phyloP scores from a whole-genome alignment of 2,329 filamentous ascomycete species.

The Ascochyta lentis region DNA sequence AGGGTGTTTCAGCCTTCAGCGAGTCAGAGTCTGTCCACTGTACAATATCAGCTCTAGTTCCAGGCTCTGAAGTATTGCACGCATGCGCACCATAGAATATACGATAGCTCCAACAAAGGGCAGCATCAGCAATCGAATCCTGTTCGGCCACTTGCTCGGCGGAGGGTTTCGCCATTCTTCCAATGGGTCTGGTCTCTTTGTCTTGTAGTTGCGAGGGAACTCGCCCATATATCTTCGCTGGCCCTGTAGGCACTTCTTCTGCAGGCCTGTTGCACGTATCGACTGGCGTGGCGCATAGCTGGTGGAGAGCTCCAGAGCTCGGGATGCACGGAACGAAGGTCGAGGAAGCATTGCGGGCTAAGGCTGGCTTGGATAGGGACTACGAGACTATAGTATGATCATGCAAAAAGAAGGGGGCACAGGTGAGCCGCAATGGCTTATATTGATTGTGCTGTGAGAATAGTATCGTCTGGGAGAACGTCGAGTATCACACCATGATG shows the following conservation, averaged over 20 bases:
- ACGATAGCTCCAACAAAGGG: conserved; percentile 61
- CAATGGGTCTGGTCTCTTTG: conserved; percentile 31
- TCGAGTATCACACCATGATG: conserved; percentile 40
- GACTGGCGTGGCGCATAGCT: conserved; percentile 33
- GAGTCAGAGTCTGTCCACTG: conserved; percentile 47
- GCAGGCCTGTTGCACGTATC: conserved; percentile 27
- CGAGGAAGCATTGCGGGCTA: conserved; percentile 40
- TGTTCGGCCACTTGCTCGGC: conserved; percentile 48
- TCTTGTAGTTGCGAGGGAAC: conserved; percentile 30
- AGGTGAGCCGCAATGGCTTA: conserved; percentile 10
- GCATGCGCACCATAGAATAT: conserved; percentile 63
- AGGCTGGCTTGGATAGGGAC: conserved; percentile 13
- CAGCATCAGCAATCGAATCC: conserved; percentile 55
- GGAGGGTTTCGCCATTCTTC: conserved; percentile 45
- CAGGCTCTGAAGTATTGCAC: not conserved
- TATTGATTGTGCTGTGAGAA: conserved; percentile 13
- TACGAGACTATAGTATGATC: conserved; percentile 22
- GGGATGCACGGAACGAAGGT: conserved; percentile 31
- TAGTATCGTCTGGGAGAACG: conserved; percentile 15
- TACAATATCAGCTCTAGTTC: conserved; percentile 7
- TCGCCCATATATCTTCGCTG: conserved; percentile 31
- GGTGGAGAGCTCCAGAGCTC: conserved; percentile 37
- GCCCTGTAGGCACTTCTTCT: conserved; percentile 16
- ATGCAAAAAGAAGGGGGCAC: conserved; percentile 13
- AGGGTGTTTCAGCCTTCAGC: conserved; percentile 63